Conservation (phyloP, 768 basidiomycete genomes). For the Suillus paluster region DNA sequence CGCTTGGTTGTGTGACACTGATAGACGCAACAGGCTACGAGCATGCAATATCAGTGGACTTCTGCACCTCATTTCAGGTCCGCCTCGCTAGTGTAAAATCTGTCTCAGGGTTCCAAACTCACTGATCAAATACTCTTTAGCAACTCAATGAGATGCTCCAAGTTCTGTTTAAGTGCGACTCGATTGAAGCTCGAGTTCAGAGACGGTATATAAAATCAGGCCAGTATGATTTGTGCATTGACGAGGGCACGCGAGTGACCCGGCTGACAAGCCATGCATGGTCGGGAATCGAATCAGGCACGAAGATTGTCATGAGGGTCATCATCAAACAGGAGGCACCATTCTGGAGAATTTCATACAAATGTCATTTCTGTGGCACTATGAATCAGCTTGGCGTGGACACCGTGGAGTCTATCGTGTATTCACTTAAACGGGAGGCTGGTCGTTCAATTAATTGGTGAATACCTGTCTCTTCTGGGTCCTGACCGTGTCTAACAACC, state of each 20-base stretch:
- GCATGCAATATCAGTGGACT: conserved; percentile 28
- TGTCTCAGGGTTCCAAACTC: too few species aligned
- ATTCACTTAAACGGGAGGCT: conserved; percentile 27
- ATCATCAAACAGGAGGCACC: conserved; percentile 21
- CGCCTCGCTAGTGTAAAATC: neutral
- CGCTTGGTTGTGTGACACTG: conserved; percentile 21
- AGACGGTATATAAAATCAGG: too few species aligned
- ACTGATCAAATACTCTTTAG: too few species aligned
- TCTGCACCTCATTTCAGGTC: conserved; percentile 30
- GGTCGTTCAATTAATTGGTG: conserved; percentile 30
- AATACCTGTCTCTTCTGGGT: neutral
- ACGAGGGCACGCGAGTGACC: too few species aligned
- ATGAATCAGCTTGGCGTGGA: conserved; percentile 21
- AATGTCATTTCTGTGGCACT: conserved; percentile 17
- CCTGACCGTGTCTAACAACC: conserved; percentile 10
- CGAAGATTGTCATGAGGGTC: conserved; percentile 31
- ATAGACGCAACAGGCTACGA: conserved; percentile 27
- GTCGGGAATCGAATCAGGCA: conserved; percentile 29
- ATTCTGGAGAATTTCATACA: neutral
- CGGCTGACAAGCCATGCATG: conserved; percentile 26
- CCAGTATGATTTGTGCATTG: too few species aligned
- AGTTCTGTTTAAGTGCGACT: too few species aligned
- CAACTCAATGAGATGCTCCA: too few species aligned
- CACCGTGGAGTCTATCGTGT: neutral
- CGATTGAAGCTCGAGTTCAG: too few species aligned